A percentile compares a stretch with the other conserved stretches of the same genome.
Conservation (phyloP, 768 basidiomycete species). For the Boletus subcaerulescens region DNA sequence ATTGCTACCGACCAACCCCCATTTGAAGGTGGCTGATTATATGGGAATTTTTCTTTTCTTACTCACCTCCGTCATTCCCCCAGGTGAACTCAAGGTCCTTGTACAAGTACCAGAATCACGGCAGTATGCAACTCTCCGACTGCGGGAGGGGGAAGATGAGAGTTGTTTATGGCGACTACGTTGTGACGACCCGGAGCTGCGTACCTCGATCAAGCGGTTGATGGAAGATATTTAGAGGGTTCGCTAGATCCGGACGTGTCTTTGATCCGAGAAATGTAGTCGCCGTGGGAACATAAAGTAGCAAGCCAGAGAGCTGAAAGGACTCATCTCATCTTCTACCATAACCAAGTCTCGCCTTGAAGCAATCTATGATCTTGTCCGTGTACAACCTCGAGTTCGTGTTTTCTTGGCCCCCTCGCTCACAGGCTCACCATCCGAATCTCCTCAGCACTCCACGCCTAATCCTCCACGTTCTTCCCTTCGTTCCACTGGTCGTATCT, state of each 20-base stretch:
- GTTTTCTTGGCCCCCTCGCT: background rate
- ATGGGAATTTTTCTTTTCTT: background rate
- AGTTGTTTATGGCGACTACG: constrained; percentile 72
- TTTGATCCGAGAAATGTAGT: too few species aligned
- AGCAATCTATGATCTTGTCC: constrained; percentile 55
- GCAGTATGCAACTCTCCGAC: constrained; percentile 43
- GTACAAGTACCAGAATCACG: constrained; percentile 30
- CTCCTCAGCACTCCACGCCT: constrained; percentile 25
- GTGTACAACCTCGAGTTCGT: constrained; percentile 32
- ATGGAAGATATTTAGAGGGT: constrained; percentile 27
- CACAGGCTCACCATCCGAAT: constrained; percentile 1
- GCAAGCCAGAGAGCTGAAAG: too few species aligned
- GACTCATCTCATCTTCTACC: background rate
- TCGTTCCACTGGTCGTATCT: constrained; percentile 57
- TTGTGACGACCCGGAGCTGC: constrained; percentile 44
- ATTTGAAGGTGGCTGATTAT: constrained; percentile 47
- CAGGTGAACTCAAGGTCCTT: constrained; percentile 68
- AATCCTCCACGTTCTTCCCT: constrained; percentile 47
- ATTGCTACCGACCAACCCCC: constrained; percentile 54
- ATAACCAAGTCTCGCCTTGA: constrained; percentile 5
- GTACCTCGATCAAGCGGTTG: constrained; percentile 42
- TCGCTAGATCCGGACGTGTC: too few species aligned
- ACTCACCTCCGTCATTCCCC: constrained; percentile 1
- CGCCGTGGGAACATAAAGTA: background rate
- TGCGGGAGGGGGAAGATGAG: constrained; percentile 64